A percentile compares a stretch with the other conserved stretches of the same genome.
phyloP scores from a whole-genome alignment of 2,329 filamentous ascomycete species.

The Paecilomyces variotii region DNA sequence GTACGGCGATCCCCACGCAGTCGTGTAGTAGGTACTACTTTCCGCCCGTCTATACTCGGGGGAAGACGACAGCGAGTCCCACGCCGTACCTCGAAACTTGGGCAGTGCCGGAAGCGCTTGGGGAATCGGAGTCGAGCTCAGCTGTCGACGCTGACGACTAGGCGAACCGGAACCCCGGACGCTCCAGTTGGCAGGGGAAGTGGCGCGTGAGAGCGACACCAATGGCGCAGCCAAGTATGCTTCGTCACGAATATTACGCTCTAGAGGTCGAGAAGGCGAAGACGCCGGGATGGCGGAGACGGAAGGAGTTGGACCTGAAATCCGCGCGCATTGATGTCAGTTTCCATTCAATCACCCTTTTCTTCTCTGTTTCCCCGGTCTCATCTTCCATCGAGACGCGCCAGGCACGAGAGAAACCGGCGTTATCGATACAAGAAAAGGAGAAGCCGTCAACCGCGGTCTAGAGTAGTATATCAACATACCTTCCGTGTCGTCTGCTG shows the following conservation, averaged over 20 bases:
- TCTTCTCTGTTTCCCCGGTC: no score
- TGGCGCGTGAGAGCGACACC: slow-evolving; percentile 23
- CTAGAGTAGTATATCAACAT: slow-evolving; percentile 12
- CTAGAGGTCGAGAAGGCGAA: slow-evolving; percentile 20
- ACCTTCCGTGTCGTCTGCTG: slow-evolving; percentile 41
- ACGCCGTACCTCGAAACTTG: slow-evolving; percentile 21
- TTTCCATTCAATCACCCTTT: background rate
- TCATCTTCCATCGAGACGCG: background rate
- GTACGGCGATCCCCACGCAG: slow-evolving; percentile 90
- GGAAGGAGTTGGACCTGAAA: slow-evolving; percentile 29
- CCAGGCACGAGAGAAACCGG: background rate
- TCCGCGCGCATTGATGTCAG: slow-evolving; percentile 2
- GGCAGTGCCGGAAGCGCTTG: slow-evolving; percentile 24
- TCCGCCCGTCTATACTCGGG: slow-evolving; percentile 37
- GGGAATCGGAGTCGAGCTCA: slow-evolving; percentile 17
- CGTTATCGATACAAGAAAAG: background rate
- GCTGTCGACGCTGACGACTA: slow-evolving; percentile 16
- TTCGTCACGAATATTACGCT: slow-evolving; percentile 20
- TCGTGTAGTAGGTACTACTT: slow-evolving; percentile 55
- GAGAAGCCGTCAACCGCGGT: background rate
- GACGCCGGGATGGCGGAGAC: slow-evolving; percentile 31
- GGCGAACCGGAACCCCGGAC: slow-evolving; percentile 27
- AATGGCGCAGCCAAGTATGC: slow-evolving; percentile 18
- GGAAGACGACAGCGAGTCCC: slow-evolving; percentile 32
- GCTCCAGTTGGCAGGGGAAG: slow-evolving; percentile 30